Evolutionary conservation across 371 early-diverging fungal genomes (phyloP).

Genomic region (Enterocytospora artemiae): DNA sequence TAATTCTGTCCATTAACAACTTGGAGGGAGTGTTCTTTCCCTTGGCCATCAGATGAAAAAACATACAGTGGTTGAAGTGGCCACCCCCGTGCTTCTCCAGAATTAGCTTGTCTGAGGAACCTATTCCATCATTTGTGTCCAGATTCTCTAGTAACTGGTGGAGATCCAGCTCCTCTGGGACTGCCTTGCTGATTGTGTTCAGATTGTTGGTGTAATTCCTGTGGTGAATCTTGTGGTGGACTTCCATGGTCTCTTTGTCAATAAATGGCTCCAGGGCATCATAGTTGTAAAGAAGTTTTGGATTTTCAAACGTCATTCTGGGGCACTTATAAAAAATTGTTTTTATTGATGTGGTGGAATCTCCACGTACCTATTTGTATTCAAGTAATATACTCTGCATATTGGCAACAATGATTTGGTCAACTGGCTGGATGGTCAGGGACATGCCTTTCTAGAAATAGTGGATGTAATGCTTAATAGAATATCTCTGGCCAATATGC

Average conservation of each 20-base stretch:
- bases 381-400: too few relatives aligned
- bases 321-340: neutral
- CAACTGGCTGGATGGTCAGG: too few relatives aligned
- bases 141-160: constrained; percentile 58
- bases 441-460: too few relatives aligned
- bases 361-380: too few relatives aligned
- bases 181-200: constrained; percentile 53
- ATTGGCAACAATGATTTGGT: too few relatives aligned
- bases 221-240: constrained; percentile 91
- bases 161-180: neutral
- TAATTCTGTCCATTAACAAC: constrained; percentile 64
- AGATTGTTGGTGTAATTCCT: constrained; percentile 65
- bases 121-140: constrained; percentile 60
- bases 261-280: constrained; percentile 48
- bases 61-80: constrained; percentile 87
- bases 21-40: constrained; percentile 14
- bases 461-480: too few relatives aligned
- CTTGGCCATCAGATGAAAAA: constrained; percentile 71
- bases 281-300: constrained; percentile 46
- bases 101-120: constrained; percentile 63
- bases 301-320: constrained; percentile 24
- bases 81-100: constrained; percentile 83
- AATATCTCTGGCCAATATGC: too few relatives aligned
- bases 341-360: too few relatives aligned
- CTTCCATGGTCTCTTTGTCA: constrained; percentile 74